phyloP scores from a whole-genome alignment of 257 asterid genomes.

The Nicotiana otophora region DNA sequence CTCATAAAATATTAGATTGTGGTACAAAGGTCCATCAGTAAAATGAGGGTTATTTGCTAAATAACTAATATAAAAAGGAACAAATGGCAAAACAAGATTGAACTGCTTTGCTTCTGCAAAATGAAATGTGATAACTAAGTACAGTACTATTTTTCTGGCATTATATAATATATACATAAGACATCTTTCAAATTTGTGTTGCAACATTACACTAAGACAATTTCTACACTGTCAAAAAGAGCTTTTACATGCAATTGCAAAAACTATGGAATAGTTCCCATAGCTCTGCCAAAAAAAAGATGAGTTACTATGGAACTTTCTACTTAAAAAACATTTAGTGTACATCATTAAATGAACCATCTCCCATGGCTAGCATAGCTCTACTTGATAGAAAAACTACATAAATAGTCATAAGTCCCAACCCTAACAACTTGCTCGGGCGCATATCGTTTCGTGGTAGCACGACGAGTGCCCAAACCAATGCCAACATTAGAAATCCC shows the following conservation, averaged over 20 bases:
- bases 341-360: slow-evolving; percentile 30
- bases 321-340: slow-evolving; percentile 10
- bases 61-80: too few species aligned
- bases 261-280: neutral
- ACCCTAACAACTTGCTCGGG: slow-evolving; percentile 54
- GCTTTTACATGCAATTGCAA: neutral
- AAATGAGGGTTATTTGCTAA: too few species aligned
- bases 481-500: slow-evolving; percentile 45
- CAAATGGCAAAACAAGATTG: too few species aligned
- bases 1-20: too few species aligned
- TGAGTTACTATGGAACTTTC: neutral
- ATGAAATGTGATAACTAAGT: neutral
- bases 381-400: slow-evolving; percentile 46
- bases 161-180: neutral
- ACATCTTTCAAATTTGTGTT: neutral
- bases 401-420: slow-evolving; percentile 60
- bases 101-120: neutral
- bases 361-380: slow-evolving; percentile 46
- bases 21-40: too few species aligned
- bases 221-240: neutral
- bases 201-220: neutral
- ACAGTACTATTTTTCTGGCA: neutral
- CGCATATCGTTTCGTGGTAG: slow-evolving; percentile 61
- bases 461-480: slow-evolving; percentile 61
- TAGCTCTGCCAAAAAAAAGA: neutral